Conservation (phyloP, 148 eudicot genomes). For the Nyssa sinensis region DNA sequence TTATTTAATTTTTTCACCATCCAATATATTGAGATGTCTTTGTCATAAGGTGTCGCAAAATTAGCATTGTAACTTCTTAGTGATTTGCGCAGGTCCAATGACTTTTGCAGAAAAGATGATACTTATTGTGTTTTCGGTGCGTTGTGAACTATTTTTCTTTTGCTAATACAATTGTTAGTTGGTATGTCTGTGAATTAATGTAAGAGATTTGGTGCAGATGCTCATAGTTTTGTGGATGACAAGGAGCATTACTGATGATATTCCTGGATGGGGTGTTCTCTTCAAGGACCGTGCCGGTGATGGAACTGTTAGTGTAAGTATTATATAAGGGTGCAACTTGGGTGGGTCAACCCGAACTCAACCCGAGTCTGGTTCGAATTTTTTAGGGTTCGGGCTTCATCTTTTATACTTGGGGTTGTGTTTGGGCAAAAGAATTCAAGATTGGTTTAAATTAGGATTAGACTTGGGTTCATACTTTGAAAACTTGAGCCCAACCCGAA, state of each 20-base stretch:
- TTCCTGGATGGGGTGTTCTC: constrained; percentile 89
- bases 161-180: not conserved
- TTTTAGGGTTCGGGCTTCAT: too few species aligned
- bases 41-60: not conserved
- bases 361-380: too few species aligned
- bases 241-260: constrained; percentile 78
- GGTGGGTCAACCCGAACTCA: too few species aligned
- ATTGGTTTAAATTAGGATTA: too few species aligned
- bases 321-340: too few species aligned
- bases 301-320: constrained; percentile 87
- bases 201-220: constrained; percentile 35
- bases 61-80: not conserved
- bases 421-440: too few species aligned
- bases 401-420: too few species aligned
- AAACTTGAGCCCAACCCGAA: too few species aligned
- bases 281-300: constrained; percentile 83
- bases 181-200: not conserved
- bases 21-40: too few species aligned
- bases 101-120: constrained; percentile 88
- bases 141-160: constrained; percentile 5
- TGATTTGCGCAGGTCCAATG: constrained; percentile 63
- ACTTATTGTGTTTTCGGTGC: constrained; percentile 61
- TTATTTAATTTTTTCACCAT: too few species aligned
- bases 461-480: too few species aligned
- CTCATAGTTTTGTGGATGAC: constrained; percentile 89